Conservation (phyloP, 1,284 basidiomycete genomes). For the Phellinidium pouzarii region DNA sequence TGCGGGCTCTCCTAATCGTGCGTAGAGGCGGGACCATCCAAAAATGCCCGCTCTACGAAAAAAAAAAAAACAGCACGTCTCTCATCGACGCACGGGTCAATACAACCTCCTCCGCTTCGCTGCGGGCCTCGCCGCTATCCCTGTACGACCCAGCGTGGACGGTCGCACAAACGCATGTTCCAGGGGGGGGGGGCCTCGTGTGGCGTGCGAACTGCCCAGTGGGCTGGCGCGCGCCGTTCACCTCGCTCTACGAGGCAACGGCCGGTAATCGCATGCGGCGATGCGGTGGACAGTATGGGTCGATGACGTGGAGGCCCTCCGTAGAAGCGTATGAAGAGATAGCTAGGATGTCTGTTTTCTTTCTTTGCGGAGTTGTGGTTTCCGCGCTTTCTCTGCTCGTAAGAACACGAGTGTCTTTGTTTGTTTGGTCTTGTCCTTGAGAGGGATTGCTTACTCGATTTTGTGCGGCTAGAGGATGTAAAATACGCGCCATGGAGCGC, state of each 20-base stretch:
- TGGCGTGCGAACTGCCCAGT: too few relatives aligned
- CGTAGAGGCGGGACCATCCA: conserved; percentile 21
- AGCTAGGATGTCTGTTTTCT: conserved; percentile 1
- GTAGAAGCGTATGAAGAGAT: conserved; percentile 5
- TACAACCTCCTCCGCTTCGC: neutral
- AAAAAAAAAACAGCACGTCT: conserved; percentile 11
- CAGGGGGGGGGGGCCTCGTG: neutral
- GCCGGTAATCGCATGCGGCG: conserved; percentile 11
- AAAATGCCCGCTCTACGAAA: conserved; percentile 20
- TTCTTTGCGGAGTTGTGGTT: conserved; percentile 5
- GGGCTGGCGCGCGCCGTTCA: too few relatives aligned
- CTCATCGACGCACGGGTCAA: conserved; percentile 20
- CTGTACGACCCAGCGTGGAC: conserved; percentile 2
- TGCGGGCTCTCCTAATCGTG: conserved; percentile 18
- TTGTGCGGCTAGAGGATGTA: conserved; percentile 8
- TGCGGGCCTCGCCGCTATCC: neutral
- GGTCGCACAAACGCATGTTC: neutral
- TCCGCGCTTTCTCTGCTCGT: conserved; percentile 1
- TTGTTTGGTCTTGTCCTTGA: neutral
- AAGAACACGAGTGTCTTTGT: neutral
- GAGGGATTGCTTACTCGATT: neutral
- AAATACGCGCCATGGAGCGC: conserved; percentile 13
- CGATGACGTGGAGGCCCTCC: conserved; percentile 2
- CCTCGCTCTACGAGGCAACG: neutral
- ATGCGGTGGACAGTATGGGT: neutral